Conservation (phyloP, 192 early-diverging fungal genomes). For the Backusella tuberculispora region DNA sequence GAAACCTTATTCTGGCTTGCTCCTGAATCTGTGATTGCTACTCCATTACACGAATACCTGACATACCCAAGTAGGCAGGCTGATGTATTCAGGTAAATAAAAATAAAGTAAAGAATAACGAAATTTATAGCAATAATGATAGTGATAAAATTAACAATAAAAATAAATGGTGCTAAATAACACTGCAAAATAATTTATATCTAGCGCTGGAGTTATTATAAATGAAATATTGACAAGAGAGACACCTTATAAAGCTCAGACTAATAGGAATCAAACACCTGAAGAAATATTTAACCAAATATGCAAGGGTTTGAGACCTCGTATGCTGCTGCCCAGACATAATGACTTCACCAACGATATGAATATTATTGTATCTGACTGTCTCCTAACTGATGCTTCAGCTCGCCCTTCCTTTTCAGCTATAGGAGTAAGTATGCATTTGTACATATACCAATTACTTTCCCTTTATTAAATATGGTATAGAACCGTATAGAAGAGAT, state of each 20-base stretch:
- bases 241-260: slow-evolving; percentile 39
- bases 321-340: background rate
- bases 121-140: background rate
- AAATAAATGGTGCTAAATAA: background rate
- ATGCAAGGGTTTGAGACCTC: background rate
- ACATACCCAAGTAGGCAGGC: slow-evolving; percentile 36
- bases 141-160: slow-evolving; percentile 3
- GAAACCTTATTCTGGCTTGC: slow-evolving; percentile 41
- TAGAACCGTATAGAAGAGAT: slow-evolving; percentile 22
- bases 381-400: background rate
- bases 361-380: slow-evolving; percentile 14
- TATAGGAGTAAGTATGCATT: slow-evolving; percentile 15
- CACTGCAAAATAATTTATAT: slow-evolving; percentile 16
- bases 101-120: too few relatives aligned
- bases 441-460: background rate
- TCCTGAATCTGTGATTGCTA: slow-evolving; percentile 39
- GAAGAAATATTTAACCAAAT: background rate
- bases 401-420: slow-evolving; percentile 20
- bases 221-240: slow-evolving; percentile 51
- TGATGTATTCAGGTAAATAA: slow-evolving; percentile 44
- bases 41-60: slow-evolving; percentile 31
- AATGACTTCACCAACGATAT: slow-evolving; percentile 13
- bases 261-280: slow-evolving; percentile 5
- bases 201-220: slow-evolving; percentile 48
- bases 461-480: slow-evolving; percentile 14